Base-by-base conservation (phyloP, 768 basidiomycete species). In the Wakefieldia striispora region DNA sequence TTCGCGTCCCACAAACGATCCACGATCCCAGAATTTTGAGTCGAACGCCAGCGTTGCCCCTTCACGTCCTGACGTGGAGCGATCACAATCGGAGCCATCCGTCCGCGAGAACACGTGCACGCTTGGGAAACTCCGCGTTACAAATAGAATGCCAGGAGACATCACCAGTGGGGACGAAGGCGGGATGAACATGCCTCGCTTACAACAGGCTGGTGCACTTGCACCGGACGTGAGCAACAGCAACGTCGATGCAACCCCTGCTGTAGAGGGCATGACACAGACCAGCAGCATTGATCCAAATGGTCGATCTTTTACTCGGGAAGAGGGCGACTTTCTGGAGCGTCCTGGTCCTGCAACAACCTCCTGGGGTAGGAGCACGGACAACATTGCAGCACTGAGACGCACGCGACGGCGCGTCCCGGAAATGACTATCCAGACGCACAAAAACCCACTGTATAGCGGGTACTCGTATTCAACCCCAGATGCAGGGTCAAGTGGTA, bases 121-220 rank as follows among this genome's bases (percentile, higher is more conserved):
- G 3, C 67, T 81, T 0, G 78, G 79, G 4, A 68, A 63, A 12
- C 69, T 81, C 16, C 74, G 71, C 40, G 73, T 82, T 40, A 67
- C 76, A 23, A 82, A 82, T 57, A 65, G 73, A 45, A 60, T 70
- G 2, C 75, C 78, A 8, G 80, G 75, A 6, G 79, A 81, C 43
- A 46, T 70, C 39, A 65, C 67, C 3, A 71, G 73, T 23, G 67
- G 64, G 1, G 61, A 62, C 35, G 67, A 69, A 29, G 70, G 70
- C 40, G 65, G 63, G 16, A 43, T 40, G 27, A 61, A 50, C 40
- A 2, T 45, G 2, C 26, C 44, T 16, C 47, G 47, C 16, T n/a
- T 42, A 24, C 47, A 26, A 40, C 35, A 29, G 11, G 16, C 12
- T 33, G 17, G 33, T 23, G 27, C 37, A 20, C 9, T 29, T 27